A percentile compares a stretch with the other conserved stretches of the same genome.
phyloP scores from a whole-genome alignment of 306 rosid genomes.

The Rosa chinensis region DNA sequence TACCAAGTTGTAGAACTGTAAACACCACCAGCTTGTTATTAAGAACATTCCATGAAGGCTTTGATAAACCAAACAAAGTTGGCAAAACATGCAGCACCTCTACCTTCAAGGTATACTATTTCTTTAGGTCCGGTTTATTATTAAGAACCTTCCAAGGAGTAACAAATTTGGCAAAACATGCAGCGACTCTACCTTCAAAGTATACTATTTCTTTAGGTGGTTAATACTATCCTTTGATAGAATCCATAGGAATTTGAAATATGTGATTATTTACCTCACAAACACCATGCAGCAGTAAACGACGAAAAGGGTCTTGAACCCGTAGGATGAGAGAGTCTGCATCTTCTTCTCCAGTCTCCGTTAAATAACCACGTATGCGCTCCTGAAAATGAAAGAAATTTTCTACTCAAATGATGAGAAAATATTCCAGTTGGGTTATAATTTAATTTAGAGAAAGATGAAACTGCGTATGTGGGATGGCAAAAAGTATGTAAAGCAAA shows the following conservation, averaged over 20 bases:
- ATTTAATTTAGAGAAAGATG: neutral
- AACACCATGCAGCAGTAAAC: slow-evolving; percentile 87
- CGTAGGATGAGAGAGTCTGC: slow-evolving; percentile 53
- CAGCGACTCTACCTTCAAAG: neutral
- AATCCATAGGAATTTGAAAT: neutral
- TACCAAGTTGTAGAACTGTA: slow-evolving; percentile 79
- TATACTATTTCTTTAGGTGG: neutral
- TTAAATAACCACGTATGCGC: slow-evolving; percentile 55
- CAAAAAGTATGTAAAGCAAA: neutral
- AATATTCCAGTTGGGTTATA: neutral
- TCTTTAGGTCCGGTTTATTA: neutral
- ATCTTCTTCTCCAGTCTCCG: slow-evolving; percentile 44
- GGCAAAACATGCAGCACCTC: neutral
- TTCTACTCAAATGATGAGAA: neutral
- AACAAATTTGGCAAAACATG: neutral
- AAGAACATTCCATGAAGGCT: neutral
- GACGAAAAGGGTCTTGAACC: slow-evolving; percentile 77
- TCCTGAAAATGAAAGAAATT: slow-evolving; percentile 38
- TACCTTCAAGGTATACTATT: neutral
- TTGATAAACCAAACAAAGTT: neutral
- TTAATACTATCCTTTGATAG: neutral
- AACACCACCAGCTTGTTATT: slow-evolving; percentile 9
- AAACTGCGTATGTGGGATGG: neutral
- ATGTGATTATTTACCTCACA: slow-evolving; percentile 67
- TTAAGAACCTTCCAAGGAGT: neutral